These are phyloP conservation scores for Protomyces lactucae-debilis DNA, from an alignment of 1,139 yeast species.

Conservation along the genomic window DNA sequence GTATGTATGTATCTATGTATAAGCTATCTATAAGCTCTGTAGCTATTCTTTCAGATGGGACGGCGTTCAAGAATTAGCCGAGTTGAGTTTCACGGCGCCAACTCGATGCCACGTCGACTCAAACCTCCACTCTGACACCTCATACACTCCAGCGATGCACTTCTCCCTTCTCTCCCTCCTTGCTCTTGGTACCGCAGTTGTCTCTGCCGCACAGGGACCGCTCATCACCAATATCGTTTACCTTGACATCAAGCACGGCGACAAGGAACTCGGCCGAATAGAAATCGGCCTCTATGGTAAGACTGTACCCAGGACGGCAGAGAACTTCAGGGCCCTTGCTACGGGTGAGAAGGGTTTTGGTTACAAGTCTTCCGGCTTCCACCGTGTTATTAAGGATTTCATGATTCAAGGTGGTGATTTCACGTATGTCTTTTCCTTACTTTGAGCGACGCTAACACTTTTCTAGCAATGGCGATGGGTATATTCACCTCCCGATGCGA, in stretches of 20 bases:
- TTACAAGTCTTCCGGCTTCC: conserved; percentile 79
- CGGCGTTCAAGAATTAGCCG: no score
- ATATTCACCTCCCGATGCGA: neutral
- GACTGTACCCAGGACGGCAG: conserved; percentile 89
- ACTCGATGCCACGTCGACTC: no score
- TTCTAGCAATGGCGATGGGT: neutral
- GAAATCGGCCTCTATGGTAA: conserved; percentile 78
- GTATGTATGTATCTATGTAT: no score
- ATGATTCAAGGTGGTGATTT: conserved; percentile 98
- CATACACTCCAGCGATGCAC: neutral
- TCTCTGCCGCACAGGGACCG: conserved; percentile 25
- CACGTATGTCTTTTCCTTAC: conserved; percentile 52
- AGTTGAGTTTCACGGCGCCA: no score
- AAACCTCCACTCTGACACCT: neutral
- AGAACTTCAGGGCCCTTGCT: conserved; percentile 83
- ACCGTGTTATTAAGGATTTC: conserved; percentile 69
- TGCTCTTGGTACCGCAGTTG: neutral
- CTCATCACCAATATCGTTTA: conserved; percentile 47
- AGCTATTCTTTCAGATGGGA: no score
- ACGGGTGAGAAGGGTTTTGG: conserved; percentile 76
- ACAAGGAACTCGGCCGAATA: conserved; percentile 62
- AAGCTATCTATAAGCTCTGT: no score
- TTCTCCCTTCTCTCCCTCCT: neutral
- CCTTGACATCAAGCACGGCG: conserved; percentile 83
- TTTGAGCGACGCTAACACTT: neutral